These are phyloP conservation scores for Flueggea neowawraea DNA, from an alignment of 441 rosid species.

Conservation along the genomic window DNA sequence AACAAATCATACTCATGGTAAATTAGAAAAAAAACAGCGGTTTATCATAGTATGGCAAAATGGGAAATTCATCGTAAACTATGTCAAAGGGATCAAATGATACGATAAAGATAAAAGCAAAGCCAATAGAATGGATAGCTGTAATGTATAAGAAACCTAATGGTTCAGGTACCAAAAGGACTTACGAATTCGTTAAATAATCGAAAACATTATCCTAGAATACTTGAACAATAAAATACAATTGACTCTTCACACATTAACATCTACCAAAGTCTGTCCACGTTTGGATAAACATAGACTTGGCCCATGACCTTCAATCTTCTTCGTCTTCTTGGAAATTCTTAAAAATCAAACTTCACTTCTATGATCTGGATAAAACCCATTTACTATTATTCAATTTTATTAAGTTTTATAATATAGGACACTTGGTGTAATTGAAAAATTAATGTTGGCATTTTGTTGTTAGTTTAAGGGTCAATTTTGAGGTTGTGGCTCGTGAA, in stretches of 20 bases:
- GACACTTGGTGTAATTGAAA: too few relatives aligned
- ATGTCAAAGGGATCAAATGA: neutral
- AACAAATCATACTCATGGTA: too few relatives aligned
- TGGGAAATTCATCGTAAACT: neutral
- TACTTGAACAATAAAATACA: neutral
- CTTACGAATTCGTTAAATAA: neutral
- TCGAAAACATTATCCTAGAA: slow-evolving; percentile 31
- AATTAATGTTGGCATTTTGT: too few relatives aligned
- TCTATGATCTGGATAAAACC: too few relatives aligned
- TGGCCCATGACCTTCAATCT: slow-evolving; percentile 1
- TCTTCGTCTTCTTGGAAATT: neutral
- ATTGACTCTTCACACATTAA: neutral
- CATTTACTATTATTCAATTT: too few relatives aligned
- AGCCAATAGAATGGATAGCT: neutral
- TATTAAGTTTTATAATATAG: too few relatives aligned
- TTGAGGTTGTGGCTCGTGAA: too few relatives aligned
- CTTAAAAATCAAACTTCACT: neutral
- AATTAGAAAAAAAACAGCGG: too few relatives aligned
- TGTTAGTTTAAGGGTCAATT: too few relatives aligned
- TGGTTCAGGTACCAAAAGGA: slow-evolving; percentile 10
- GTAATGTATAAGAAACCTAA: slow-evolving; percentile 3
- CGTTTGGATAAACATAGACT: slow-evolving; percentile 17
- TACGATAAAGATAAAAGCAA: slow-evolving; percentile 1
- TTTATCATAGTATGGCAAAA: too few relatives aligned
- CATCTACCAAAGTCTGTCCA: neutral